Percentiles rank a stretch among this genome's conserved stretches.
Evolutionary conservation across 768 basidiomycete species (phyloP).

Genomic region (Rhodosporidiobolus sp.): DNA sequence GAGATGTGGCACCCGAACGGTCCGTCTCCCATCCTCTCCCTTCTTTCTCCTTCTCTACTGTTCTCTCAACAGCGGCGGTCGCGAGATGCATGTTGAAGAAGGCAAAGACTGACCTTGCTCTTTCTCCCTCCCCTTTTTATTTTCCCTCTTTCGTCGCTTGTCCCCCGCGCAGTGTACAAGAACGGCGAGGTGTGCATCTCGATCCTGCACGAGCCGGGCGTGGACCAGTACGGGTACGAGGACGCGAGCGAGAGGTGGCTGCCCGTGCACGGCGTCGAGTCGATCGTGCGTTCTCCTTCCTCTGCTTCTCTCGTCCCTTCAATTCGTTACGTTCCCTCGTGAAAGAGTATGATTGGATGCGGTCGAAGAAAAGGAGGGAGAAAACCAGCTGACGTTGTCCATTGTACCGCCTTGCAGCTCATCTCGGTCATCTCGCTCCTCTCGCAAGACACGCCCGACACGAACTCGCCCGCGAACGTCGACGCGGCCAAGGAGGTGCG

Average conservation of each 20-base stretch:
- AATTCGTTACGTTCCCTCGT: too few relatives aligned
- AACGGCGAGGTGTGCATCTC: conserved; percentile 53
- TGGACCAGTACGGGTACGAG: conserved; percentile 91
- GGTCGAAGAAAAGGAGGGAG: too few relatives aligned
- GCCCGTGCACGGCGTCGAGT: conserved; percentile 95
- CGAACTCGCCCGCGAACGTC: conserved; percentile 92
- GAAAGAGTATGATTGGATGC: too few relatives aligned
- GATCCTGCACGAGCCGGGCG: conserved; percentile 83
- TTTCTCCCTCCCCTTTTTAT: too few relatives aligned
- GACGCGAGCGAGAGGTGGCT: conserved; percentile 96
- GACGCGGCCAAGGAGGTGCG: conserved; percentile 81
- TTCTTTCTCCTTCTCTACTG: background rate
- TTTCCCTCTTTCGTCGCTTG: too few relatives aligned
- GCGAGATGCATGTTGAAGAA: too few relatives aligned
- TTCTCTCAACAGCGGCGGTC: background rate
- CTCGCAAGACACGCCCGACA: conserved; percentile 84
- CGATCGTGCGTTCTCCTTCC: conserved; percentile 64
- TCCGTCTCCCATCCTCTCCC: conserved; percentile 33
- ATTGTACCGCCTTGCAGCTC: too few relatives aligned
- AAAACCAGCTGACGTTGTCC: too few relatives aligned
- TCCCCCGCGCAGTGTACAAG: conserved; percentile 47
- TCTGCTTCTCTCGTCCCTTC: background rate
- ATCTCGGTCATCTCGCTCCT: conserved; percentile 93
- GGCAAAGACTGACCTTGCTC: too few relatives aligned
- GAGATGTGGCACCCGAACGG: conserved; percentile 56